phyloP scores from a whole-genome alignment of 768 basidiomycete genomes.

The Russula sp. region DNA sequence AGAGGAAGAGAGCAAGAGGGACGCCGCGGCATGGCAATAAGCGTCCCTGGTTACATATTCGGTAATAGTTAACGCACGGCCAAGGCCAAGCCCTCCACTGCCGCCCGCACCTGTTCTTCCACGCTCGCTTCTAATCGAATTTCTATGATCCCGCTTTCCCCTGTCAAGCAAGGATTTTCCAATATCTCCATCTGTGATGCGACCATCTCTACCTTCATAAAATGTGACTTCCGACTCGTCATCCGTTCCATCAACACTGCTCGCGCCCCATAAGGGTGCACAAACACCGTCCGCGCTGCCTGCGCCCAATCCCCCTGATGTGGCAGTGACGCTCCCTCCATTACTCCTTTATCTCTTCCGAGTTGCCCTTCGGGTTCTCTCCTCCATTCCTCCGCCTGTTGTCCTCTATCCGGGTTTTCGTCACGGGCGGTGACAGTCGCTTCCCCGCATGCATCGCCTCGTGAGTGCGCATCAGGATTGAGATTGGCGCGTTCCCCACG shows the following conservation, averaged over 20 bases:
- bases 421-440: background rate
- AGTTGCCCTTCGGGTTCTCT: background rate
- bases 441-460: background rate
- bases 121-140: constrained; percentile 55
- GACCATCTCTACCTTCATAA: constrained; percentile 81
- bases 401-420: background rate
- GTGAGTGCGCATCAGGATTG: background rate
- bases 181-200: constrained; percentile 71
- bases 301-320: constrained; percentile 20
- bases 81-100: constrained; percentile 37
- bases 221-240: constrained; percentile 64
- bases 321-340: background rate
- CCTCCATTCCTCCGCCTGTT: too few species aligned
- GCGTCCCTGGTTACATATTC: constrained; percentile 17
- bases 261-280: constrained; percentile 66
- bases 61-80: constrained; percentile 34
- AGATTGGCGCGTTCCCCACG: constrained; percentile 45
- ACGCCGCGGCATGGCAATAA: background rate
- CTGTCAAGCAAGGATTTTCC: constrained; percentile 56
- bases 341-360: constrained; percentile 19
- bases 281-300: constrained; percentile 63
- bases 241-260: constrained; percentile 62
- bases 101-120: constrained; percentile 52
- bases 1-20: background rate
- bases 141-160: constrained; percentile 63